These are phyloP conservation scores for Pythium aquatile DNA, from an alignment of 352 stramenopile genomes.

Conservation along the genomic window DNA sequence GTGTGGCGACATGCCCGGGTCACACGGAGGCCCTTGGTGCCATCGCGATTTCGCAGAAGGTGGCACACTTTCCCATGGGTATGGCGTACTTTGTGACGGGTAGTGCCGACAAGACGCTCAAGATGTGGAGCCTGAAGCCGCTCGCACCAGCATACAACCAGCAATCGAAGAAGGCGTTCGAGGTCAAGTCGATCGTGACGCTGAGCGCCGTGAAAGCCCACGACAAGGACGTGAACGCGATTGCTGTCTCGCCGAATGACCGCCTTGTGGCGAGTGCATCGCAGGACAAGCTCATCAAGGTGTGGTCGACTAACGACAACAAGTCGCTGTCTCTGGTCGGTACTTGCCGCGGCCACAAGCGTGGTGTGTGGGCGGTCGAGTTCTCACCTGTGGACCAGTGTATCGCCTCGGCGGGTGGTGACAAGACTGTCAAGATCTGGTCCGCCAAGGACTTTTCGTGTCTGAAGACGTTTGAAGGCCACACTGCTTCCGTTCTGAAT, in stretches of 20 bases:
- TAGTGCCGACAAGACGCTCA: slow-evolving; percentile 96
- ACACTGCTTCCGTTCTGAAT: slow-evolving; percentile 88
- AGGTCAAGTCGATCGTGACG: slow-evolving; percentile 53
- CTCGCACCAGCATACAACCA: slow-evolving; percentile 46
- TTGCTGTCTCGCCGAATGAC: slow-evolving; percentile 96
- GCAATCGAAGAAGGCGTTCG: slow-evolving; percentile 34
- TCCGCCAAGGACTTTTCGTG: slow-evolving; percentile 94
- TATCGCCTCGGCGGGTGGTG: slow-evolving; percentile 93
- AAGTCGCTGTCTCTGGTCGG: slow-evolving; percentile 87
- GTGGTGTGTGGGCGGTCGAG: slow-evolving; percentile 96
- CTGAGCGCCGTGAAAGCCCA: slow-evolving; percentile 83
- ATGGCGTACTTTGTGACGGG: slow-evolving; percentile 95
- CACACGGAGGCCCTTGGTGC: slow-evolving; percentile 95
- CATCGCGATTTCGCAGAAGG: slow-evolving; percentile 91
- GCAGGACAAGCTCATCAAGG: slow-evolving; percentile 98
- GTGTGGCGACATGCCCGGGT: slow-evolving; percentile 87
- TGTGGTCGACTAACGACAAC: slow-evolving; percentile 83
- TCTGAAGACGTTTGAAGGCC: slow-evolving; percentile 96
- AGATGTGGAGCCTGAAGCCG: slow-evolving; percentile 94
- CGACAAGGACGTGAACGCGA: slow-evolving; percentile 97
- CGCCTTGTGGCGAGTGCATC: slow-evolving; percentile 95
- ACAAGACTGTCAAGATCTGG: slow-evolving; percentile 98
- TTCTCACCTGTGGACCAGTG: slow-evolving; percentile 97
- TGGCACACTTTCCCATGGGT: slow-evolving; percentile 62
- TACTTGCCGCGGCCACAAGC: slow-evolving; percentile 96